Base-by-base conservation (phyloP, 2,329 filamentous ascomycete species). In the Aspergillus sp. region DNA sequence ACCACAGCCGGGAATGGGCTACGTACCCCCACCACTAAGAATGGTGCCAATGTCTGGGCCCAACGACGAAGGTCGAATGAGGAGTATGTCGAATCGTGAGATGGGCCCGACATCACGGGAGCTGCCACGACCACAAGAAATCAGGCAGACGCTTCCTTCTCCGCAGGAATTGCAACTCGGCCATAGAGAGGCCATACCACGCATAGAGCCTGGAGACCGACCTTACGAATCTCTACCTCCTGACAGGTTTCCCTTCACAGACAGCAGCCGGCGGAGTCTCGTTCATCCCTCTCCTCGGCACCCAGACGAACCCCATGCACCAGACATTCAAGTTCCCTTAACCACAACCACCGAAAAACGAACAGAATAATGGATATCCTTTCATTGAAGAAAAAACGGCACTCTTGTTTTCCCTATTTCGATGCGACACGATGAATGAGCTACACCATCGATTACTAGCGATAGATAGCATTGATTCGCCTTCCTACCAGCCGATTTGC, bases 391-490 rank as follows among this genome's bases (percentile, higher is more conserved):
- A 39, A 33, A 35, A 35, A 35, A 48, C 27, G 47, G 43, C 45
- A 41, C 17, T 31, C 51, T 45, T 45, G 27, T 58, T 48, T 59
- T 47, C 58, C n/a, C 24, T 50, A 43, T 52, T 52, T 49, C 19
- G 57, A 55, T 51, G 46, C 53, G 39, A 57, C 55, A 64, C 45
- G 60, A 64, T 61, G 60, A 65, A 68, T 60, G 65, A 69, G 61
- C 55, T 54, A 62, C 60, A 56, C 61, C 56, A 61, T 62, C 61
- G 47, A 59, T 66, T 60, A 68, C 62, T 64, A 70, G 64, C 64
- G 65, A 70, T 70, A 71, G 68, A 70, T 64, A 67, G 66, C 64
- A 62, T 70, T 66, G 49, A 63, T 65, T 62, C 64, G 52, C 62
- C 63, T 58, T 56, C 17, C 47, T 56, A 59, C 23, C 27, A 12